Conservation (phyloP, 208 protist species). For the Wallacemonas rigidus region DNA sequence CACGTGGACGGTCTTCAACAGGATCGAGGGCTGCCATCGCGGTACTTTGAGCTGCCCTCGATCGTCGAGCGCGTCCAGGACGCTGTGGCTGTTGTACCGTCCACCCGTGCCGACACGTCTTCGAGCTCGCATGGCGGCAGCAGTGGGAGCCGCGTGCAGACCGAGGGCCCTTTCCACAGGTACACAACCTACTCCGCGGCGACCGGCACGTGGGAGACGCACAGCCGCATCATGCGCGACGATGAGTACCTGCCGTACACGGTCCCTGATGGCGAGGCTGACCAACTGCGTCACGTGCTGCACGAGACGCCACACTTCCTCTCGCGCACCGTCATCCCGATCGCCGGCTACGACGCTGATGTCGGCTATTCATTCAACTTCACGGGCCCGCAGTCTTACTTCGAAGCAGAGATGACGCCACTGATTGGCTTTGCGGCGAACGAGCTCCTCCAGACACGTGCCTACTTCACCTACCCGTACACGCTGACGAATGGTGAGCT, state of each 20-base stretch:
- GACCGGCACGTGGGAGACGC: not conserved
- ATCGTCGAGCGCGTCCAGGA: constrained; percentile 35
- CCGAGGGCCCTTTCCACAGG: not conserved
- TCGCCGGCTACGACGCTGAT: constrained; percentile 53
- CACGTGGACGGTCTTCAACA: constrained; percentile 41
- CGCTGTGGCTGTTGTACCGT: not conserved
- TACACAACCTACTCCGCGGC: not conserved
- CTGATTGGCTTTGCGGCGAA: constrained; percentile 31
- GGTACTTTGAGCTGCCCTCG: constrained; percentile 37
- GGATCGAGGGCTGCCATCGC: constrained; percentile 15
- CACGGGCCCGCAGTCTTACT: constrained; percentile 50
- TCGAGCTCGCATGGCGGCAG: no score
- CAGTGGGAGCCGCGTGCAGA: not conserved
- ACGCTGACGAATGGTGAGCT: constrained; percentile 20
- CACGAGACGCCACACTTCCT: not conserved
- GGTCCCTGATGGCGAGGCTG: not conserved
- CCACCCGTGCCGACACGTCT: not conserved
- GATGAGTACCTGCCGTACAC: constrained; percentile 3
- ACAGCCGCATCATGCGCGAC: not conserved
- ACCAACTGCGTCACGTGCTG: not conserved
- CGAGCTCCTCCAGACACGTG: constrained; percentile 47
- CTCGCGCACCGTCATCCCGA: constrained; percentile 45
- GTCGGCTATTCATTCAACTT: constrained; percentile 77
- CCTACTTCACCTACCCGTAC: constrained; percentile 27
- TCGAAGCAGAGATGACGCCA: constrained; percentile 48